phyloP scores from a whole-genome alignment of 2,329 filamentous ascomycete species.

The Fusarium avenaceum region DNA sequence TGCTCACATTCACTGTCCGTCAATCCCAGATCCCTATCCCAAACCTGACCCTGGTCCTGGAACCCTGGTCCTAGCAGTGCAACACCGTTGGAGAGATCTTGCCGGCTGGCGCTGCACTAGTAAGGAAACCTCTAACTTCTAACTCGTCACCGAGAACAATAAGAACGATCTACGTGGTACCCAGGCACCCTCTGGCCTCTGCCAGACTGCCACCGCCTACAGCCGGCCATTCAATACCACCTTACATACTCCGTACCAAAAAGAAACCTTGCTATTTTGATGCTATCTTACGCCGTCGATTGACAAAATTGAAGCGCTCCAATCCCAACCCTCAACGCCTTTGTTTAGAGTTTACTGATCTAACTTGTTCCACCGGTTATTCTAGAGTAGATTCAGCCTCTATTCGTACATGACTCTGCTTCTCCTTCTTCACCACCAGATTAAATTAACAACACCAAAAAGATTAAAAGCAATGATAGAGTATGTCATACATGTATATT shows the following conservation, averaged over 20 bases:
- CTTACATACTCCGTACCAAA: too few relatives aligned
- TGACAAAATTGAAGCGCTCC: slow-evolving; percentile 34
- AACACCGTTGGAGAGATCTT: slow-evolving; percentile 40
- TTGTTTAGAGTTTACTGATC: slow-evolving; percentile 23
- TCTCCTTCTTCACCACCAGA: background rate
- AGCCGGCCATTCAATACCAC: too few relatives aligned
- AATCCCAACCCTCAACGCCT: slow-evolving; percentile 20
- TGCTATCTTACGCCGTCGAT: slow-evolving; percentile 11
- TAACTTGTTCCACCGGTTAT: background rate
- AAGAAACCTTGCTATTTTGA: background rate
- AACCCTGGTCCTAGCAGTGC: slow-evolving; percentile 25
- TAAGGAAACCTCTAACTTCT: slow-evolving; percentile 13
- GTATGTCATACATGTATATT: background rate
- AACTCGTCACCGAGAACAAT: slow-evolving; percentile 4
- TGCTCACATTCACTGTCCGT: slow-evolving; percentile 4
- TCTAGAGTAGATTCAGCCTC: background rate
- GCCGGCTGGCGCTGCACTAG: slow-evolving; percentile 21
- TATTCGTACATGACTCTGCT: too few relatives aligned
- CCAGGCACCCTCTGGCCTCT: background rate
- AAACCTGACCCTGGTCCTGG: slow-evolving; percentile 7
- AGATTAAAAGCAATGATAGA: background rate
- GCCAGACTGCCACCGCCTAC: too few relatives aligned
- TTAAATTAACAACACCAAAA: background rate
- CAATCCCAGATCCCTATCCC: background rate
- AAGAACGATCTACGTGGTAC: slow-evolving; percentile 16